Evolutionary conservation across 495 filamentous ascomycete genomes (phyloP).

Genomic region (Chaetomium fimeti): DNA sequence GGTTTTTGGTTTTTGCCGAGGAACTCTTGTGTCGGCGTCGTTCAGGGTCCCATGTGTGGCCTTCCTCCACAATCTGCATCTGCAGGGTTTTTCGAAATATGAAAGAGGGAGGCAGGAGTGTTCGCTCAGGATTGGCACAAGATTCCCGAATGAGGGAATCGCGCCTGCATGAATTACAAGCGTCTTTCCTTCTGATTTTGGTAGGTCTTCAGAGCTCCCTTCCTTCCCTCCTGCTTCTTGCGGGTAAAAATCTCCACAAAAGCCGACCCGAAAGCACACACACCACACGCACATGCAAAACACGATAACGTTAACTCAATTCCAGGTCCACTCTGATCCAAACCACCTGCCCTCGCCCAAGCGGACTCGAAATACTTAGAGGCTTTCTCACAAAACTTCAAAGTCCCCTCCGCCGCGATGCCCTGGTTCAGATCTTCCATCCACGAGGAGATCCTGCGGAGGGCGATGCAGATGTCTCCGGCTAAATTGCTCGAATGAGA

Average conservation of each 20-base stretch:
- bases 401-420: neutral
- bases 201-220: neutral
- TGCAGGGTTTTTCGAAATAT: neutral
- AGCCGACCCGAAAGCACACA: neutral
- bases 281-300: neutral
- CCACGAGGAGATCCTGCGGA: neutral
- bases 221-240: conserved; percentile 7
- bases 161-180: conserved; percentile 1
- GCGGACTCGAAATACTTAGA: neutral
- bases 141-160: conserved; percentile 6
- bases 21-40: conserved; percentile 15
- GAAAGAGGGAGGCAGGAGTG: neutral
- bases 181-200: conserved; percentile 16
- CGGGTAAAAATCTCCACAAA: neutral
- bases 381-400: neutral
- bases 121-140: neutral
- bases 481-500: conserved; percentile 15
- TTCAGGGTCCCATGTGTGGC: neutral
- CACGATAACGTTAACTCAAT: neutral
- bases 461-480: neutral
- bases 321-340: neutral
- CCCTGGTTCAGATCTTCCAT: neutral
- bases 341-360: neutral
- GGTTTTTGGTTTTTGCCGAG: conserved; percentile 12
- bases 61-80: neutral